Evolutionary conservation across 2,329 filamentous ascomycete genomes (phyloP).

Genomic region (Sarocladium strictum): DNA sequence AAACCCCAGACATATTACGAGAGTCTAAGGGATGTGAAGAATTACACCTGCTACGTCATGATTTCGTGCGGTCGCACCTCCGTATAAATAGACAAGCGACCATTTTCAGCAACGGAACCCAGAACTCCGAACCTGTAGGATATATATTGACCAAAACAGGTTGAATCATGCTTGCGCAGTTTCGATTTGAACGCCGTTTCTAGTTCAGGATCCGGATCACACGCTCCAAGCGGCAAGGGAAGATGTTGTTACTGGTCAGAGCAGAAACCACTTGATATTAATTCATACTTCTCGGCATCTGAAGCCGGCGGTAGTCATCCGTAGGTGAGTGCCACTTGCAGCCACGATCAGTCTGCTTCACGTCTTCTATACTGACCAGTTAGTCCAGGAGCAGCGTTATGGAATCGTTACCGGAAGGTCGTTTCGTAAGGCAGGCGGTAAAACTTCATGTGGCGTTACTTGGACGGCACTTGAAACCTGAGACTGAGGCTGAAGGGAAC

Average conservation of each 20-base stretch:
- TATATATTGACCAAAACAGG: neutral
- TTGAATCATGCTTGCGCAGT: neutral
- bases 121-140: neutral
- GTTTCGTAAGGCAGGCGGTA: neutral
- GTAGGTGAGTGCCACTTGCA: neutral
- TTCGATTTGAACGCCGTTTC: neutral
- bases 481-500: neutral
- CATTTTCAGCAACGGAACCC: slow-evolving; percentile 3
- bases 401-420: neutral
- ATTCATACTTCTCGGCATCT: slow-evolving; percentile 1
- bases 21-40: neutral
- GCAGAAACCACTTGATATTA: neutral
- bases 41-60: neutral
- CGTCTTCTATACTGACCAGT: neutral
- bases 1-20: neutral
- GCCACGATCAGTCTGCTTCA: slow-evolving; percentile 3
- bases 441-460: neutral
- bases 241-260: slow-evolving; percentile 1
- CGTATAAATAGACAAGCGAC: neutral
- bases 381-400: neutral
- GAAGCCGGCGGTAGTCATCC: neutral
- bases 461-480: neutral
- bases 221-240: neutral
- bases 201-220: neutral
- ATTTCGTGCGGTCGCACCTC: neutral